phyloP scores from a whole-genome alignment of 306 rosid species.

The Acacia crassicarpa region DNA sequence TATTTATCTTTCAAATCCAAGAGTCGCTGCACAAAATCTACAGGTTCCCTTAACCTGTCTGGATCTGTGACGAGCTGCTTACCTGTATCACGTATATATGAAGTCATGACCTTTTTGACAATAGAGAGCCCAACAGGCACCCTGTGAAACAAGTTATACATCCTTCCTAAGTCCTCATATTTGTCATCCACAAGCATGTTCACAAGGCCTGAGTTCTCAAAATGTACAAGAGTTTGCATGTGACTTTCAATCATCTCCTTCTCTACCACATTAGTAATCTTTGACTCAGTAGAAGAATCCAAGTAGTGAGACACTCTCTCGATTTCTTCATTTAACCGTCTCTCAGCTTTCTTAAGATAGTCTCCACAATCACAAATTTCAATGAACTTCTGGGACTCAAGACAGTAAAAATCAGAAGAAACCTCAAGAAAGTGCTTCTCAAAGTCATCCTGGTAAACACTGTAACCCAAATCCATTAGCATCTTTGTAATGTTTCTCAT shows the following conservation, averaged over 20 bases:
- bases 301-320: slow-evolving; percentile 58
- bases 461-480: slow-evolving; percentile 54
- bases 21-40: slow-evolving; percentile 56
- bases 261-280: slow-evolving; percentile 53
- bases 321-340: slow-evolving; percentile 51
- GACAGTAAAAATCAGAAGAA: slow-evolving; percentile 49
- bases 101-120: slow-evolving; percentile 54
- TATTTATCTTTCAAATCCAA: slow-evolving; percentile 58
- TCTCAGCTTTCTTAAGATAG: slow-evolving; percentile 55
- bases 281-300: slow-evolving; percentile 48
- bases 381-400: slow-evolving; percentile 55
- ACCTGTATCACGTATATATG: slow-evolving; percentile 48
- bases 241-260: slow-evolving; percentile 56
- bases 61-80: slow-evolving; percentile 52
- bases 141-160: slow-evolving; percentile 51
- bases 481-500: slow-evolving; percentile 57
- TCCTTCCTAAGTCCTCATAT: slow-evolving; percentile 54
- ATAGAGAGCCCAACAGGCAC: slow-evolving; percentile 48
- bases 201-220: slow-evolving; percentile 62
- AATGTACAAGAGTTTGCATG: slow-evolving; percentile 47
- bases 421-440: slow-evolving; percentile 52
- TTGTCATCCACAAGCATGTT: slow-evolving; percentile 55
- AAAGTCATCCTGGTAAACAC: slow-evolving; percentile 52
- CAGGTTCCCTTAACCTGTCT: slow-evolving; percentile 59
- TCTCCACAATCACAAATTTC: slow-evolving; percentile 61